Evolutionary conservation across 257 asterid genomes (phyloP), one percentile per base, ranked within the genome.

Genomic region (Henckelia pumila): DNA sequence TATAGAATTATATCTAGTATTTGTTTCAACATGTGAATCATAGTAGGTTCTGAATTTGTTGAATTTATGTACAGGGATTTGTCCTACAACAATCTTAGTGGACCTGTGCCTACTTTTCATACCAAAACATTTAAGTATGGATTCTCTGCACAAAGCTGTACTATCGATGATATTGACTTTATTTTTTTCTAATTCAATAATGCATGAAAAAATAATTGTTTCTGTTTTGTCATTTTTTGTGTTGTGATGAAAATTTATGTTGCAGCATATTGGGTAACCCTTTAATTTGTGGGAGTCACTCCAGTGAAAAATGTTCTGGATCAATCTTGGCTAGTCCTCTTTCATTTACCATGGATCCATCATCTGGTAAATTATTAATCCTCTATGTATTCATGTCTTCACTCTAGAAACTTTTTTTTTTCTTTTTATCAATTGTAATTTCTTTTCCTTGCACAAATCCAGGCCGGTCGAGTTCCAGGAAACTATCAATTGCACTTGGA

Each of bases 71-170:
- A 74, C 90, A 93, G 99, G 95, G 99, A 93, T 80, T 75, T 93
- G 88, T 93, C 99, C 62, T 90, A 74, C 95, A 93, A 93, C 81
- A 88, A 93, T 78, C 86, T 93, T 61, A 88, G 84, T 80, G 96
- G 95, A 73, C 92, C 96, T 69, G 84, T 88, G 70, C 97, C 96
- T 44, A 80, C 76, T 65, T 85, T 88, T 64, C 89, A 90, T 23
- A 79, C 96, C 77, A 88, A 87, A 84, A 85, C 92, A 80, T 90
- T 93, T 63, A 84, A 83, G 99, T 93, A 86, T 75, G 88, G 16
- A 13, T 77, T 73, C 77, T 71, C 44, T 73, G 53, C 70, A 40
- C 7, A 63, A 37, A 22, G 64, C 44, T 76, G 73, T 29, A 49
- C 59, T 32, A 59, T 47, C 30, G 25, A 25, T 60, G 16, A 29